Evolutionary conservation across 2,329 filamentous ascomycete species (phyloP).

Genomic region (Exophiala alcalophila): DNA sequence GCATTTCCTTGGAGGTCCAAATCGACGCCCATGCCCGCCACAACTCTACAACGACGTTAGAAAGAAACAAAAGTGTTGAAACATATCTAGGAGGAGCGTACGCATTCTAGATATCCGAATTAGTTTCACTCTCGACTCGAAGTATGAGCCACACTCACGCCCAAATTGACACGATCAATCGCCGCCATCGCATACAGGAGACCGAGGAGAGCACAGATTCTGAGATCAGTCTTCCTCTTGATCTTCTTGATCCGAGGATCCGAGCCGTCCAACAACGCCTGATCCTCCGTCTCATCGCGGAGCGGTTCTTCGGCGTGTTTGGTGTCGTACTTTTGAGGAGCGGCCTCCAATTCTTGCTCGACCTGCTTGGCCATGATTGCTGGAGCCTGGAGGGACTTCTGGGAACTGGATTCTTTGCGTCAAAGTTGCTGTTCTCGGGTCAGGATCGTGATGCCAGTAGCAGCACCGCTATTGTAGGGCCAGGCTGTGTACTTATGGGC

Average conservation of each 20-base stretch:
- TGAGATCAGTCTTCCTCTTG: constrained; percentile 8
- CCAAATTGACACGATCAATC: constrained; percentile 10
- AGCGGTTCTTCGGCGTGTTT: constrained; percentile 4
- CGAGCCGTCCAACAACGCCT: constrained; percentile 1
- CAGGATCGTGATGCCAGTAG: no score
- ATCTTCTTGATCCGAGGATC: constrained; percentile 6
- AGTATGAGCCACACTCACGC: no score
- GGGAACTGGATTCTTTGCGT: neutral
- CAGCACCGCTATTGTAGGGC: no score
- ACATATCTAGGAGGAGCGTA: neutral
- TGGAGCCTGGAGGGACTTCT: no score
- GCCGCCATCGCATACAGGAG: constrained; percentile 8
- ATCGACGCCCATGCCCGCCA: constrained; percentile 4
- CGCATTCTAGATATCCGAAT: constrained; percentile 6
- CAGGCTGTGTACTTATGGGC: no score
- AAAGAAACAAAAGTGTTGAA: no score
- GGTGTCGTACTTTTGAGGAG: neutral
- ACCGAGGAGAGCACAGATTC: constrained; percentile 6
- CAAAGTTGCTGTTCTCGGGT: no score
- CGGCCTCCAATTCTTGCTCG: constrained; percentile 1
- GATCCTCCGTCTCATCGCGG: neutral
- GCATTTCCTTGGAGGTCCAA: constrained; percentile 10
- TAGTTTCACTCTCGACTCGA: no score
- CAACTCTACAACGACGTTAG: constrained; percentile 6
- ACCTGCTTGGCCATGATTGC: constrained; percentile 3